Conservation (phyloP, 1,139 yeast species). For the Geotrichum candidum region DNA sequence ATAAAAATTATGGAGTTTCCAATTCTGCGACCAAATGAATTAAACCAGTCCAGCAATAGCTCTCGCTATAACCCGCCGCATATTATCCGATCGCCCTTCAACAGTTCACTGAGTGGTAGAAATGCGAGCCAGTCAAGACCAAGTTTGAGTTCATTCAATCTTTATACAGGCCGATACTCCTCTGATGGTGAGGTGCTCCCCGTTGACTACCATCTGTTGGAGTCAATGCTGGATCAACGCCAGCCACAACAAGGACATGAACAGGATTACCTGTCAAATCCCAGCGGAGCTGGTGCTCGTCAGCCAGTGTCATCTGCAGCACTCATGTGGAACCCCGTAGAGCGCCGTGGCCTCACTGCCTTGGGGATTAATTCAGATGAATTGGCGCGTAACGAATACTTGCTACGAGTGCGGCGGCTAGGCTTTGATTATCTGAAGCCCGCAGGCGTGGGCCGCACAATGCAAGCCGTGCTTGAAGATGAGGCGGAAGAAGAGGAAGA, state of each 20-base stretch:
- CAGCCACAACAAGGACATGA: neutral
- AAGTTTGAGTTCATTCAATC: neutral
- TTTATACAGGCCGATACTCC: constrained; percentile 1
- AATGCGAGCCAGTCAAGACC: neutral
- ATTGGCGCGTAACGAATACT: constrained; percentile 6
- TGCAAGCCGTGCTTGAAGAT: constrained; percentile 24
- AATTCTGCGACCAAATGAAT: neutral
- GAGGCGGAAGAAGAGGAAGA: constrained; percentile 25
- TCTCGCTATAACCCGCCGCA: neutral
- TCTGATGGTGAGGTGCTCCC: constrained; percentile 9
- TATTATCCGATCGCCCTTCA: neutral
- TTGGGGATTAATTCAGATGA: constrained; percentile 5
- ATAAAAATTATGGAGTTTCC: constrained; percentile 2
- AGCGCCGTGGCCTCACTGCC: neutral
- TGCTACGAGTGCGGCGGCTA: constrained; percentile 24
- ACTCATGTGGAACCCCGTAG: constrained; percentile 2
- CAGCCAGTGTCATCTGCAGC: constrained; percentile 3
- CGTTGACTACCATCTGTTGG: neutral
- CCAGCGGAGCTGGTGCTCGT: neutral
- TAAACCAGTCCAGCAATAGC: neutral
- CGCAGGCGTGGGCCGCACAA: constrained; percentile 24
- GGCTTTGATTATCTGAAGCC: constrained; percentile 26
- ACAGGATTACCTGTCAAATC: neutral
- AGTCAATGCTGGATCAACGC: neutral
- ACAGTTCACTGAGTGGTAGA: neutral